These are phyloP conservation scores for Trichoderma oligosporum DNA, from an alignment of 2,329 filamentous ascomycete species.

Conservation along the genomic window DNA sequence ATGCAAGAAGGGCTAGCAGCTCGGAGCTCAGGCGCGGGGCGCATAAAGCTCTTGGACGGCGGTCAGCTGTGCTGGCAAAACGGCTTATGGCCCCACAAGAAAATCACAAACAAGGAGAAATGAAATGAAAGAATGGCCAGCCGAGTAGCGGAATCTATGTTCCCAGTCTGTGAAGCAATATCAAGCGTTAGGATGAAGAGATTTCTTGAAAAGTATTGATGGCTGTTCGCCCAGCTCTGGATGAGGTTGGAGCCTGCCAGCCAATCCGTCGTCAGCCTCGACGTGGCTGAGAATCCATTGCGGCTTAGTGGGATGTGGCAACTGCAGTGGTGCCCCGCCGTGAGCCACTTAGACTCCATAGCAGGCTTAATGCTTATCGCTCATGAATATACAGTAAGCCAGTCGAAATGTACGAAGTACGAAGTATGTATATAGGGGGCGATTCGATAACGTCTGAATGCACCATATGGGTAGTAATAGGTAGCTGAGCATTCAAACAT, in stretches of 20 bases:
- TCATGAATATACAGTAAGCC: neutral
- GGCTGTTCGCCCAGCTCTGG: constrained; percentile 7
- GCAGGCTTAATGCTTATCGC: constrained; percentile 11
- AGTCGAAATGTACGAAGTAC: neutral
- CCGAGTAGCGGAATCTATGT: neutral
- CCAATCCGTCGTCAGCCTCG: constrained; percentile 30
- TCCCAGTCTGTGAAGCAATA: neutral
- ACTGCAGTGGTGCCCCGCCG: constrained; percentile 14
- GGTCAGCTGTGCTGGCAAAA: constrained; percentile 1
- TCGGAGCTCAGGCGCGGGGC: constrained; percentile 30
- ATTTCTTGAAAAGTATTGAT: neutral
- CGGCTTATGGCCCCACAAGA: neutral
- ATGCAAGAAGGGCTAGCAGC: constrained; percentile 20
- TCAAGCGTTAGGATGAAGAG: neutral
- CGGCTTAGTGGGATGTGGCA: constrained; percentile 17
- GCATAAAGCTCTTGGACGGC: constrained; percentile 20
- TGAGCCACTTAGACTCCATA: neutral
- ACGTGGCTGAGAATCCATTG: constrained; percentile 27
- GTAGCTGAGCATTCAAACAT: no score
- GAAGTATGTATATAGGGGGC: neutral
- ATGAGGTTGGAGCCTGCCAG: constrained; percentile 29
- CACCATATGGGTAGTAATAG: no score
- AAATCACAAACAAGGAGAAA: neutral
- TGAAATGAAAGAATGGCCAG: neutral
- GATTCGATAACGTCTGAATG: constrained; percentile 1